Percentiles rank a stretch among this genome's conserved stretches.
These are phyloP conservation scores for Meyerozyma guilliermondii DNA, from an alignment of 1,139 yeast genomes.

Conservation along the genomic window DNA sequence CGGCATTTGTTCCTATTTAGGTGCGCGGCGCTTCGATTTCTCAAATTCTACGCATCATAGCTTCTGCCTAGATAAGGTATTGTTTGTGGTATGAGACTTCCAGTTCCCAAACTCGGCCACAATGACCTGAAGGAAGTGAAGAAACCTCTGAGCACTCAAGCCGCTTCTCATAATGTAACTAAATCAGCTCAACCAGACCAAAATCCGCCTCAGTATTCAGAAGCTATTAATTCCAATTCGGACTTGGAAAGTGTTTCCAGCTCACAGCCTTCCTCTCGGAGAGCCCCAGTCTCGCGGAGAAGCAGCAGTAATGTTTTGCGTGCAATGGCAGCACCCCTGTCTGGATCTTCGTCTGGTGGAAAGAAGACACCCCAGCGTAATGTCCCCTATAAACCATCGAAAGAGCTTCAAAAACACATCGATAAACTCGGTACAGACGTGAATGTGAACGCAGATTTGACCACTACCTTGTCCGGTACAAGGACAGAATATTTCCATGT, in stretches of 20 bases:
- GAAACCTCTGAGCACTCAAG: neutral
- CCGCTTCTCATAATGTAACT: neutral
- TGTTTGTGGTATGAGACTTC: neutral
- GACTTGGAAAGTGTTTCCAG: neutral
- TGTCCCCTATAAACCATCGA: slow-evolving; percentile 31
- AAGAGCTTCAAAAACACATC: slow-evolving; percentile 33
- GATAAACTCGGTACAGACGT: slow-evolving; percentile 11
- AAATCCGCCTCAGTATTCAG: neutral
- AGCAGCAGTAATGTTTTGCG: slow-evolving; percentile 7
- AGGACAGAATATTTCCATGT: slow-evolving; percentile 49
- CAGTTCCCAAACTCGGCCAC: neutral
- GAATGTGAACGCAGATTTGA: neutral
- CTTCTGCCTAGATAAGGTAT: too few relatives aligned
- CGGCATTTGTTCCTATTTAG: neutral
- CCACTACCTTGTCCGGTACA: slow-evolving; percentile 16
- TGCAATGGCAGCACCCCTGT: slow-evolving; percentile 8
- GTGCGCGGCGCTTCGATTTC: slow-evolving; percentile 1
- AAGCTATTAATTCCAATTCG: neutral
- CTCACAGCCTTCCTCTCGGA: neutral
- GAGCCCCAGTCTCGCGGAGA: slow-evolving; percentile 3
- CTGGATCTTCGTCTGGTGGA: slow-evolving; percentile 3
- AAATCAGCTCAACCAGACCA: neutral
- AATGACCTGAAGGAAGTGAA: neutral
- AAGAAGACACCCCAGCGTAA: slow-evolving; percentile 7
- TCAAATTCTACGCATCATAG: neutral